phyloP scores from a whole-genome alignment of 805 yeast genomes.

The Metschnikowia matae region DNA sequence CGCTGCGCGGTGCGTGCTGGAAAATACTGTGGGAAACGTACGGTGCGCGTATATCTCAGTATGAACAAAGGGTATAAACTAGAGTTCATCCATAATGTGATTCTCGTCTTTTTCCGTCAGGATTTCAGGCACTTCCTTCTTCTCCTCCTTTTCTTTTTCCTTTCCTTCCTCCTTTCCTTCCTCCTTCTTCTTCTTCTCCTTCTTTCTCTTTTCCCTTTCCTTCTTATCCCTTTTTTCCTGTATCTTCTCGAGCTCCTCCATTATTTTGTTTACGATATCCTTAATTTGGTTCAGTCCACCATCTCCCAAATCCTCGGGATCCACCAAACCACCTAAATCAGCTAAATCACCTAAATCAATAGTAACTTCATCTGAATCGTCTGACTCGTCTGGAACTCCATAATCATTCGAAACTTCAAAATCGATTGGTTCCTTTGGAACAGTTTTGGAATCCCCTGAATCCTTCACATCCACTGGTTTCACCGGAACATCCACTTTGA shows the following conservation, averaged over 20 bases:
- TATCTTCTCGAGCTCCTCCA: background rate
- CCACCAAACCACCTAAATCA: too few relatives aligned
- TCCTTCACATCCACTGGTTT: too few relatives aligned
- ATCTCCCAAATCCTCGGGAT: too few relatives aligned
- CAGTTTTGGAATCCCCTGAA: too few relatives aligned
- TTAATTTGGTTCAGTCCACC: background rate
- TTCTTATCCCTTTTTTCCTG: background rate
- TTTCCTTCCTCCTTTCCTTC: background rate
- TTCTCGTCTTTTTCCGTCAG: too few relatives aligned
- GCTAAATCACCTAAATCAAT: too few relatives aligned
- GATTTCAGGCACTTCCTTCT: too few relatives aligned
- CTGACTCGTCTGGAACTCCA: too few relatives aligned
- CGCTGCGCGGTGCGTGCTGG: background rate
- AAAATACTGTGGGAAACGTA: background rate
- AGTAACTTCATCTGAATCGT: too few relatives aligned
- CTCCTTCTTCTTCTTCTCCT: background rate
- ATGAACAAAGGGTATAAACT: background rate
- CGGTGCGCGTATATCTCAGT: background rate
- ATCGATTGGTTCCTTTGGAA: too few relatives aligned
- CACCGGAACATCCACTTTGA: conserved; percentile 1
- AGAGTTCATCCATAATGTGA: background rate
- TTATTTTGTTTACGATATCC: background rate
- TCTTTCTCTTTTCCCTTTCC: background rate
- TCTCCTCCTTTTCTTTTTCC: background rate
- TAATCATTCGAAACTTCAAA: too few relatives aligned